Evolutionary conservation across 2,329 filamentous ascomycete genomes (phyloP).

Genomic region (Colletotrichum higginsianum): DNA sequence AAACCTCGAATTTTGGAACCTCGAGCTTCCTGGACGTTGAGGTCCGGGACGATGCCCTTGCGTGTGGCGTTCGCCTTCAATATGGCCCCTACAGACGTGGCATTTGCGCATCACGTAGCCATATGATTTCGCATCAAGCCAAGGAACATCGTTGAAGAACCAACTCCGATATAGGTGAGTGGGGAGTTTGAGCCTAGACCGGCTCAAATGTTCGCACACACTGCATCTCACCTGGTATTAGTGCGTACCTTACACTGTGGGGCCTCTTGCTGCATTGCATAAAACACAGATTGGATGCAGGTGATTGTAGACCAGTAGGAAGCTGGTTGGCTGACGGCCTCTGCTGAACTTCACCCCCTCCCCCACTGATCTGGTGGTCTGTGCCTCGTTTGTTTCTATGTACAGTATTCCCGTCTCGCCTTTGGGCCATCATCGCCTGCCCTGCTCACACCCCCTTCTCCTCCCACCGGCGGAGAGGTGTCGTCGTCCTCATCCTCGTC

Average conservation of each 20-base stretch:
- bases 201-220: neutral
- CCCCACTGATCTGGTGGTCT: conserved; percentile 5
- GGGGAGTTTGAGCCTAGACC: neutral
- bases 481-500: neutral
- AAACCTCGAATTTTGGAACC: neutral
- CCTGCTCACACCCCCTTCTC: neutral
- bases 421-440: neutral
- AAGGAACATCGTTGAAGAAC: neutral
- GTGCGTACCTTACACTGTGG: conserved; percentile 16
- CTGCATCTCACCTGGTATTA: neutral
- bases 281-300: conserved; percentile 30
- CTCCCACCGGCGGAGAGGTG: too few species aligned
- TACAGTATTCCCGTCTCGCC: neutral
- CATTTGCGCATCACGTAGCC: neutral
- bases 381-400: conserved; percentile 1
- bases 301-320: neutral
- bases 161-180: neutral
- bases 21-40: neutral
- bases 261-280: conserved; percentile 23
- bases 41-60: neutral
- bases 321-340: too few species aligned
- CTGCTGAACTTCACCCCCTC: neutral
- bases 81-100: neutral
- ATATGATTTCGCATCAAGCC: neutral
- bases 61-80: neutral